Percentiles rank a stretch among this genome's conserved stretches.
phyloP scores from a whole-genome alignment of 345 rosid genomes.

The Passiflora organensis region DNA sequence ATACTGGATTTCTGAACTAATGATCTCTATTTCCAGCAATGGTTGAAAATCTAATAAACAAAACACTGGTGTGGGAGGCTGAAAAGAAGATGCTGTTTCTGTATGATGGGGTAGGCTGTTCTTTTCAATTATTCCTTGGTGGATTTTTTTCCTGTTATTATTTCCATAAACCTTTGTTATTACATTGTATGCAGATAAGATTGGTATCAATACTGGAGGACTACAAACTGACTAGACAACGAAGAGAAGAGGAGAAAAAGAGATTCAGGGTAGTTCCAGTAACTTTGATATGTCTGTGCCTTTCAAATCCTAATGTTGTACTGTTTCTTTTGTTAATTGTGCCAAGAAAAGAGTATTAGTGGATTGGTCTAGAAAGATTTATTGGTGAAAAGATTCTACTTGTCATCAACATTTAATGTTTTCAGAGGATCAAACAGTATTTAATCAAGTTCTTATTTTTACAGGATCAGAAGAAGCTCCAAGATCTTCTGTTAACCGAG shows the following conservation, averaged over 20 bases:
- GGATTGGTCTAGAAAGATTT: background rate
- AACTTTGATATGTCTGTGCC: background rate
- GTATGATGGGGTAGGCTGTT: constrained; percentile 77
- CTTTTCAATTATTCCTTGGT: background rate
- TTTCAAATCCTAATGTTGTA: too few relatives aligned
- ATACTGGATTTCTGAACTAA: constrained; percentile 11
- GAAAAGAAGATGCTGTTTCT: constrained; percentile 60
- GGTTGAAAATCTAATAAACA: constrained; percentile 75
- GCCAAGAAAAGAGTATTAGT: background rate
- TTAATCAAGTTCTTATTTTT: constrained; percentile 10
- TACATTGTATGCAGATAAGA: constrained; percentile 48
- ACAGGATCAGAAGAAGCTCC: constrained; percentile 96
- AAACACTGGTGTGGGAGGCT: constrained; percentile 74
- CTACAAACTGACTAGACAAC: constrained; percentile 75
- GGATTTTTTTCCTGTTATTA: background rate
- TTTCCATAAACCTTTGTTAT: background rate
- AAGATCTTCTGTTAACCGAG: constrained; percentile 75
- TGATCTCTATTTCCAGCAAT: constrained; percentile 45
- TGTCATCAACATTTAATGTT: background rate
- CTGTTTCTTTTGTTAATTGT: background rate
- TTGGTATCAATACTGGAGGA: constrained; percentile 78
- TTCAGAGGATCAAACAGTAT: background rate
- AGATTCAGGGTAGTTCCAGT: constrained; percentile 56
- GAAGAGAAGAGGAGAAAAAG: constrained; percentile 83
- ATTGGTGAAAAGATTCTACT: background rate